These are phyloP conservation scores for Medicago truncatula DNA, from an alignment of 306 rosid genomes.

Conservation along the genomic window MtrunA17r5.0-ANR NC_053048.1:52359001-52359500, in stretches of 20 bases:
- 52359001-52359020: no score
- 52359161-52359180: conserved; percentile 32
- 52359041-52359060: not conserved
- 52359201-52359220: conserved; percentile 46
- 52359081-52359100: conserved; percentile 46
- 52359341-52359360: conserved; percentile 50
- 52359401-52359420: conserved; percentile 67
- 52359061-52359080: conserved; percentile 7
- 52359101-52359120: conserved; percentile 36
- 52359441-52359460: conserved; percentile 70
- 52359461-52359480: conserved; percentile 99
- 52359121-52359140: conserved; percentile 32
- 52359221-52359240: not conserved
- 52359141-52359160: conserved; percentile 41
- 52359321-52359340: conserved; percentile 51
- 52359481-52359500: conserved; percentile 93
- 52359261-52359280: conserved; percentile 73
- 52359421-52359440: conserved; percentile 48
- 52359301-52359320: conserved; percentile 56
- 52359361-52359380: conserved; percentile 48
- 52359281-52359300: conserved; percentile 68
- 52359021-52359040: no score
- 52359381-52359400: conserved; percentile 62
- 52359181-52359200: conserved; percentile 35
- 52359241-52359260: conserved; percentile 33